phyloP scores from a whole-genome alignment of 2,329 filamentous ascomycete genomes.

The Exophiala dermatitidis region DNA sequence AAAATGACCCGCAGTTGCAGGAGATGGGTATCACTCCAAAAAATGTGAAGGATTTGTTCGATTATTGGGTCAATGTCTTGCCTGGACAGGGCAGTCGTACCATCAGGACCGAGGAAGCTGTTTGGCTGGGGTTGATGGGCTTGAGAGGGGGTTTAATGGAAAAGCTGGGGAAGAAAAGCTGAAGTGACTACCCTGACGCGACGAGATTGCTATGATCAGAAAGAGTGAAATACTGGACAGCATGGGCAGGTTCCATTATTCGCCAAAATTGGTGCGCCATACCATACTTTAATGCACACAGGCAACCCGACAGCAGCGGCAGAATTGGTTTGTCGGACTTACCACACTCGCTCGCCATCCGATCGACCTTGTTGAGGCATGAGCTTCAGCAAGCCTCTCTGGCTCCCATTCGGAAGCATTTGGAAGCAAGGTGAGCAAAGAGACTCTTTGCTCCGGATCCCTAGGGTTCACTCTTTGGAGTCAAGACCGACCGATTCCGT shows the following conservation, averaged over 20 bases:
- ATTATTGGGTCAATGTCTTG: conserved; percentile 75
- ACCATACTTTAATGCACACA: background rate
- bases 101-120: conserved; percentile 75
- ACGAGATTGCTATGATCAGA: background rate
- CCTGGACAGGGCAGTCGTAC: conserved; percentile 74
- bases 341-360: too few relatives aligned
- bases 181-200: background rate
- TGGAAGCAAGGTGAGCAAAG: too few relatives aligned
- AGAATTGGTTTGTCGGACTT: too few relatives aligned
- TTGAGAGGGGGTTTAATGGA: conserved; percentile 40
- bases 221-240: background rate
- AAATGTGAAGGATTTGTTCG: conserved; percentile 65
- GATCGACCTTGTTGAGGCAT: too few relatives aligned
- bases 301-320: too few relatives aligned
- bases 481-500: too few relatives aligned
- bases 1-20: conserved; percentile 52
- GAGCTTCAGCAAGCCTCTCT: too few relatives aligned
- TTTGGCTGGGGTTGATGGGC: conserved; percentile 67
- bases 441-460: too few relatives aligned
- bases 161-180: background rate
- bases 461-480: too few relatives aligned
- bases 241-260: background rate
- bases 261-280: background rate
- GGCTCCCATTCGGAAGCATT: too few relatives aligned
- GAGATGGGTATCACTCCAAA: conserved; percentile 57